A percentile compares a stretch with the other conserved stretches of the same genome.
Conservation (phyloP, 257 asterid species). For the Prunella vulgaris region DNA sequence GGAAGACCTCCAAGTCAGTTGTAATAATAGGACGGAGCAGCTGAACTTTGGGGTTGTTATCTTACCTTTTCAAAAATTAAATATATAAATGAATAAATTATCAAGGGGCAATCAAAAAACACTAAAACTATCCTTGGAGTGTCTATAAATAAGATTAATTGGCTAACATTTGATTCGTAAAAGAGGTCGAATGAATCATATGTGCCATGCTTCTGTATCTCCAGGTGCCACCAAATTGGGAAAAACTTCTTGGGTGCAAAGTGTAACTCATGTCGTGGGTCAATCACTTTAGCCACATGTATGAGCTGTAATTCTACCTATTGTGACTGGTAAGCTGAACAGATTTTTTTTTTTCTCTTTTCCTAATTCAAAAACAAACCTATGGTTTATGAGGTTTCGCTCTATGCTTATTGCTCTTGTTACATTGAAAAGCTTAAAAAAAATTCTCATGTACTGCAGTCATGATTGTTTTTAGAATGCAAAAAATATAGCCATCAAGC, state of each 20-base stretch:
- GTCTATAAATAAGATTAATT: background rate
- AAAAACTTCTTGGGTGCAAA: slow-evolving; percentile 47
- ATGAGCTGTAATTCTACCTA: slow-evolving; percentile 57
- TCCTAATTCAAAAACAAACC: background rate
- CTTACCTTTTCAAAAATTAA: background rate
- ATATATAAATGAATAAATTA: background rate
- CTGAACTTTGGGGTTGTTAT: background rate
- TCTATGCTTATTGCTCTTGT: background rate
- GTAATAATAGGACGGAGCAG: background rate
- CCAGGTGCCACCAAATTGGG: slow-evolving; percentile 68
- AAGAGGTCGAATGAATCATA: slow-evolving; percentile 1
- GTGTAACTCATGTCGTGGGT: slow-evolving; percentile 63
- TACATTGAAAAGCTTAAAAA: background rate
- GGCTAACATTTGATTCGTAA: background rate
- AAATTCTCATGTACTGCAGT: background rate
- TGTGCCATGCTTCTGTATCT: slow-evolving; percentile 11
- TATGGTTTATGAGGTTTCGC: background rate
- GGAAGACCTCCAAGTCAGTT: background rate
- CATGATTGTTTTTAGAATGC: background rate
- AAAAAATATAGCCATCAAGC: background rate
- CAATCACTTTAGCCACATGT: slow-evolving; percentile 66
- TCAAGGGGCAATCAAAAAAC: background rate
- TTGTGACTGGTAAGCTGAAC: slow-evolving; percentile 65
- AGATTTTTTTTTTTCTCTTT: background rate
- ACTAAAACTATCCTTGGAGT: background rate